phyloP scores from a whole-genome alignment of 2,329 filamentous ascomycete genomes.

The Ophiocordyceps camponoti-saundersi region DNA sequence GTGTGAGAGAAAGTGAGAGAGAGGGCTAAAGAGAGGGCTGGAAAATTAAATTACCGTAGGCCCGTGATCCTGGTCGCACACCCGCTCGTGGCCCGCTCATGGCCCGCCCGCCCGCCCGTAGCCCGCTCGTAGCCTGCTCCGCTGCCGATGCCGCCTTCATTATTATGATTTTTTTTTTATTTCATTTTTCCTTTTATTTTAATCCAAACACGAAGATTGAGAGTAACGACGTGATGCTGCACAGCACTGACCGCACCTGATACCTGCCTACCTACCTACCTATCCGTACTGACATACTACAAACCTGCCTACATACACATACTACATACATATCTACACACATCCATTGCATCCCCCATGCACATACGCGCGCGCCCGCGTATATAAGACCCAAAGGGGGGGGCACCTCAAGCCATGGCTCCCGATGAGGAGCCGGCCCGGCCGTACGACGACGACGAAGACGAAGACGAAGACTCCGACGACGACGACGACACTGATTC shows the following conservation, averaged over 20 bases:
- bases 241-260: neutral
- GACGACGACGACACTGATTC: slow-evolving; percentile 1
- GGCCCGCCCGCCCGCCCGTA: too few relatives aligned
- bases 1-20: too few relatives aligned
- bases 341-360: neutral
- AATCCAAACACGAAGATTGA: neutral
- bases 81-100: slow-evolving; percentile 1
- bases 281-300: neutral
- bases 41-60: neutral
- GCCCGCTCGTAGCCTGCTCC: slow-evolving; percentile 1
- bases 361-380: neutral
- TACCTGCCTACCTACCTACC: neutral
- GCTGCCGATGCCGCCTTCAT: slow-evolving; percentile 1
- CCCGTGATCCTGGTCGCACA: neutral
- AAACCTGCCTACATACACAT: neutral
- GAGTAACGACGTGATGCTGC: neutral
- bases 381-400: neutral
- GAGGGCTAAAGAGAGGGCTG: neutral
- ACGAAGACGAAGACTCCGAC: slow-evolving; percentile 14
- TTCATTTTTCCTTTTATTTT: neutral
- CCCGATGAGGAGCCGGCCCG: slow-evolving; percentile 12
- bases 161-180: slow-evolving; percentile 10
- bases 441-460: slow-evolving; percentile 10
- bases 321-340: neutral
- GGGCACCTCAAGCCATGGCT: slow-evolving; percentile 4